These are phyloP conservation scores for Datisca glomerata DNA, from an alignment of 306 rosid genomes.

Conservation along the genomic window DNA sequence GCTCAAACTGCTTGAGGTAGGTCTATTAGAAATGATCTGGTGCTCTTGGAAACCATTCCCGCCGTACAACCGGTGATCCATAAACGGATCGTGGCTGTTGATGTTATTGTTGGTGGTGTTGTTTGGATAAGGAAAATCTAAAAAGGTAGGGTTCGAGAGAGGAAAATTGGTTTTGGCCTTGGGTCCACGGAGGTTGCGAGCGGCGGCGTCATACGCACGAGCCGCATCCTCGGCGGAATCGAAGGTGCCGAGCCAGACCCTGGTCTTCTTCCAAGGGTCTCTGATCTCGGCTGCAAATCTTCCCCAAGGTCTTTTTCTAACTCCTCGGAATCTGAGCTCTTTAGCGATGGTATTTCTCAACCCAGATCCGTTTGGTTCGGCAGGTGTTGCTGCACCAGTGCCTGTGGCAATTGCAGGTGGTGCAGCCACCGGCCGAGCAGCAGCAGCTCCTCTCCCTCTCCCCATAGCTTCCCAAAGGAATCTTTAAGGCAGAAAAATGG, in stretches of 20 bases:
- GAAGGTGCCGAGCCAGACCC: slow-evolving; percentile 84
- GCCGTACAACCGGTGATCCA: slow-evolving; percentile 30
- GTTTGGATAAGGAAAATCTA: slow-evolving; percentile 20
- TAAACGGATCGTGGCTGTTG: slow-evolving; percentile 20
- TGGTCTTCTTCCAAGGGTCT: slow-evolving; percentile 69
- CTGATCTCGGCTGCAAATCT: slow-evolving; percentile 89
- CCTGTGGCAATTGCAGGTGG: slow-evolving; percentile 5
- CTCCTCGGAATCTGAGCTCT: slow-evolving; percentile 63
- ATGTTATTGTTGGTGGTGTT: slow-evolving; percentile 2
- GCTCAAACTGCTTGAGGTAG: slow-evolving; percentile 73
- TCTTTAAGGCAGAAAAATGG: neutral
- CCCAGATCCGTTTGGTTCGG: slow-evolving; percentile 23
- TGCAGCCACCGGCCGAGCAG: slow-evolving; percentile 1
- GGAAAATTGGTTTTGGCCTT: slow-evolving; percentile 76
- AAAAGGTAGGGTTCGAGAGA: slow-evolving; percentile 17
- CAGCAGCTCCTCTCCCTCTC: slow-evolving; percentile 38
- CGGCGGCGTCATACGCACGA: slow-evolving; percentile 70
- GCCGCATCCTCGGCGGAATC: slow-evolving; percentile 85
- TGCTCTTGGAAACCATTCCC: slow-evolving; percentile 28
- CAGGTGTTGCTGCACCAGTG: neutral
- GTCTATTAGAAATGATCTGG: slow-evolving; percentile 39
- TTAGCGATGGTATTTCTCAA: slow-evolving; percentile 12
- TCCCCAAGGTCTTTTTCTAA: slow-evolving; percentile 82
- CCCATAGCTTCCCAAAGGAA: slow-evolving; percentile 22
- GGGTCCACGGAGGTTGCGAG: slow-evolving; percentile 59